These are phyloP conservation scores for Chaetothyriales sp. DNA, from an alignment of 2,329 filamentous ascomycete species.

Conservation along the genomic window DNA sequence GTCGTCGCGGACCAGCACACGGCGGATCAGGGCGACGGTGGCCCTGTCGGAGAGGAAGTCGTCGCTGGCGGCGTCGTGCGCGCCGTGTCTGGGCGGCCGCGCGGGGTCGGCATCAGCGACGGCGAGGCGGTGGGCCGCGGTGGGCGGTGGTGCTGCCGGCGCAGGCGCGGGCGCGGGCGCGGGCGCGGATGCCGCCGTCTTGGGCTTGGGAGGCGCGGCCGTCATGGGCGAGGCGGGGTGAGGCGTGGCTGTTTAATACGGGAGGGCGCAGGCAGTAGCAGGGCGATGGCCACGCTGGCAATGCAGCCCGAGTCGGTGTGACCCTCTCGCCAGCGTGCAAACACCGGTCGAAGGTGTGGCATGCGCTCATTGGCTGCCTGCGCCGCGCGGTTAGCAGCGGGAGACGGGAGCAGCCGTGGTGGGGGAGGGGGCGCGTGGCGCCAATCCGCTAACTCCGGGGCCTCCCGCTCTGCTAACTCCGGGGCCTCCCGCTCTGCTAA, in stretches of 20 bases:
- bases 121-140: too few relatives aligned
- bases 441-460: too few relatives aligned
- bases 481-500: not conserved
- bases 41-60: slow-evolving; percentile 58
- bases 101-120: slow-evolving; percentile 5
- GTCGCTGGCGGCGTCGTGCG: slow-evolving; percentile 19
- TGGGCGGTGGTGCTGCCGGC: too few relatives aligned
- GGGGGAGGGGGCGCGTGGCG: not conserved
- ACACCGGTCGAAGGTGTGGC: not conserved
- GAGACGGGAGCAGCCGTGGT: not conserved
- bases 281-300: not conserved
- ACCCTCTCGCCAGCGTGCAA: not conserved
- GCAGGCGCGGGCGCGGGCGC: too few relatives aligned
- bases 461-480: not conserved
- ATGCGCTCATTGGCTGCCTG: not conserved
- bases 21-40: slow-evolving; percentile 68
- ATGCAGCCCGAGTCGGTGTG: not conserved
- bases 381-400: too few relatives aligned
- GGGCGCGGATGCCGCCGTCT: not conserved
- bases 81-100: slow-evolving; percentile 19
- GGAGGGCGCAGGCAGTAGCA: not conserved
- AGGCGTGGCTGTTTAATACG: not conserved
- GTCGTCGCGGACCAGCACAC: slow-evolving; percentile 62
- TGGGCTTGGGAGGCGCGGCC: not conserved
- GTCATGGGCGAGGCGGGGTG: not conserved